Evolutionary conservation across 768 basidiomycete species (phyloP), one percentile per base, ranked within the genome.

Genomic region (Calocera viscosa): DNA sequence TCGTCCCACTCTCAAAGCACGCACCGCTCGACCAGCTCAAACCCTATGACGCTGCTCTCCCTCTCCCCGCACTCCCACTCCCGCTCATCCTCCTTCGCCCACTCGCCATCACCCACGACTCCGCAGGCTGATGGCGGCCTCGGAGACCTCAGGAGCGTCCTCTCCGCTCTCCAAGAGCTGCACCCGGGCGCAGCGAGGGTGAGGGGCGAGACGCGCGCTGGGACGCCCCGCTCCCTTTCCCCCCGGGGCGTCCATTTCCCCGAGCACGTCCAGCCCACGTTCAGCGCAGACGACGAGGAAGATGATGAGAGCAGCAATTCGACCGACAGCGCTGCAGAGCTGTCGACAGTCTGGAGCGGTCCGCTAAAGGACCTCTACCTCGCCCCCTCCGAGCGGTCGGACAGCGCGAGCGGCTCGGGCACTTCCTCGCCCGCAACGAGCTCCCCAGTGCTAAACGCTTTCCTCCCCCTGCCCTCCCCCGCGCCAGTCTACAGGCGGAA

Each of bases 321-420:
- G 26, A 12, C 53, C 24, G 22, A 60, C 53, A 28, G 14, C 10
- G 53, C 11, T 5, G 53, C 53, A 28, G 53, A 60, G 30, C 53
- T 60, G 11, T 28, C 14, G 14, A 60, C 53, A 11, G 53, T 60
- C 24, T 60, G 53, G 53, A 5, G 5, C 53, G 53, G 53, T 8
- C 53, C 53, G 30, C 53, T 60, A 2, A 60, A 60, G 53, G 53
- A 60, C 53, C 11, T 60, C 53, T 60, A 60, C 53, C 53, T 60
- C 53, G 26, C 30, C 53, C 53, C 53, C 26, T 60, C 53, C 7
- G 53, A 60, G 30, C 53, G n/a, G n/a, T n/a, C 5, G 8, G 53
- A 60, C 26, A 30, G 19, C 26, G 14, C 53, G 2, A 5, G 7
- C 53, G 30, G 30, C 30, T 26, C 26, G 2, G 53, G 30, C 30